These are phyloP conservation scores for Colletotrichum tofieldiae DNA, from an alignment of 2,329 filamentous ascomycete genomes.

Conservation along the genomic window DNA sequence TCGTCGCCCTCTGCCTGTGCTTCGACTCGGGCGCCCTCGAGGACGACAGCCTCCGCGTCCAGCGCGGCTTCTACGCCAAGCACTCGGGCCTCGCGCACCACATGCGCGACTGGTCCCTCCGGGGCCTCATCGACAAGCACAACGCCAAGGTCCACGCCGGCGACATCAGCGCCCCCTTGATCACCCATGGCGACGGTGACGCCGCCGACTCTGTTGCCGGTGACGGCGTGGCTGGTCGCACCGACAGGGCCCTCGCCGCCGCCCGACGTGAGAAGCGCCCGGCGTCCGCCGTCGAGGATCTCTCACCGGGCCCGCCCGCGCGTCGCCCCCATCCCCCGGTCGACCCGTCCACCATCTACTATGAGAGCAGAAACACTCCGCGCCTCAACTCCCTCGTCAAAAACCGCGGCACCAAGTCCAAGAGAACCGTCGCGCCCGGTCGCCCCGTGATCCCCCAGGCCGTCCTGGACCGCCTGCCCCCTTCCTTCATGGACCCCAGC, in stretches of 20 bases:
- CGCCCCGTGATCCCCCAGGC: background rate
- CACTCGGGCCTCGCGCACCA: conserved; percentile 9
- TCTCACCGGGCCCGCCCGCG: no score
- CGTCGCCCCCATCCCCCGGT: background rate
- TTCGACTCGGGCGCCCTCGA: conserved; percentile 26
- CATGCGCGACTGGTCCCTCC: conserved; percentile 24
- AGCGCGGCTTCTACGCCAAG: conserved; percentile 21
- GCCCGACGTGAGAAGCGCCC: conserved; percentile 11
- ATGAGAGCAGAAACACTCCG: conserved; percentile 20
- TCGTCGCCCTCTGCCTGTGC: conserved; percentile 29
- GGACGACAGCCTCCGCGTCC: background rate
- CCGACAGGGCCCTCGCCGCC: background rate
- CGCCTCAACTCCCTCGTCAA: conserved; percentile 26
- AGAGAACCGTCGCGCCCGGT: background rate
- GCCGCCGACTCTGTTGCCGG: no score
- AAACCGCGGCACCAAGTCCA: background rate
- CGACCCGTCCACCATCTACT: background rate
- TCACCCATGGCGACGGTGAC: background rate
- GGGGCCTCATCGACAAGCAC: conserved; percentile 9
- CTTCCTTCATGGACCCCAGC: background rate
- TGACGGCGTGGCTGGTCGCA: background rate
- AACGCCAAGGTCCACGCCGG: background rate
- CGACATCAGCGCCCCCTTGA: background rate
- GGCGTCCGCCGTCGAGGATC: conserved; percentile 2
- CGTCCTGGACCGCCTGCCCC: conserved; percentile 1